Base-by-base conservation (phyloP, 2,329 filamentous ascomycete genomes). In the Diaporthe sp. region DNA sequence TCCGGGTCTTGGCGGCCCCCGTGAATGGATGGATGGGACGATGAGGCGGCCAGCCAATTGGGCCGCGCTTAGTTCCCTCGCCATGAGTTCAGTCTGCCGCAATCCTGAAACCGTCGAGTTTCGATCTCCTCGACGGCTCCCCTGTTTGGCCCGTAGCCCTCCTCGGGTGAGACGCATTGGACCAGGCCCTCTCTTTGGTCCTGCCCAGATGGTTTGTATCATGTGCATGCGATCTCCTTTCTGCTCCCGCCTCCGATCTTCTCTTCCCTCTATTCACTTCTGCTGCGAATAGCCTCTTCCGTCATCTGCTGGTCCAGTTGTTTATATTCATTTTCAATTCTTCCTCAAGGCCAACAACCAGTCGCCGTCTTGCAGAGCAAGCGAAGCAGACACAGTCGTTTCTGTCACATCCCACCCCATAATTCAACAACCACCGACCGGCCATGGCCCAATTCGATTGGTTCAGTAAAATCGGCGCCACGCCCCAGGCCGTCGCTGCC, bases 401-500 rank as follows among this genome's bases (percentile, higher is more conserved):
- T 75, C 68, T 49, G 17, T 53, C 39, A 39, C 22, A 22, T 19
- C n/a, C n/a, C 49, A 60, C 31, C 61, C 62, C 70, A 39, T 19
- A 34, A 58, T 34, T n/a, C 22, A n/a, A 22, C 42, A 61, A 55
- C 19, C 65, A 62, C 58, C 57, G 76, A 75, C 71, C 74, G 34
- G 80, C 79, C 78, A 87, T 88, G 85, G 89, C 87, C 77, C 85
- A 89, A 81, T 92, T 91, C 81, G 88, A 88, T 82, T 92, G 88
- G 86, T 88, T 92, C 78, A 80, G 80, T 79, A 86, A 84, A 76
- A 87, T 92, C 79, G 90, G 90, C 82, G 90, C 90, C 67, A 91
- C 90, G 25, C 84, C 86, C 49, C 84, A 90, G 81, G 90, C 90
- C 78, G 88, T 92, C 79, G 89, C 89, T 78, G 87, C 88, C 72